Percentiles rank a stretch among this genome's conserved stretches.
These are phyloP conservation scores for Torulaspora delbrueckii DNA, from an alignment of 805 yeast genomes.

Conservation along the genomic window DNA sequence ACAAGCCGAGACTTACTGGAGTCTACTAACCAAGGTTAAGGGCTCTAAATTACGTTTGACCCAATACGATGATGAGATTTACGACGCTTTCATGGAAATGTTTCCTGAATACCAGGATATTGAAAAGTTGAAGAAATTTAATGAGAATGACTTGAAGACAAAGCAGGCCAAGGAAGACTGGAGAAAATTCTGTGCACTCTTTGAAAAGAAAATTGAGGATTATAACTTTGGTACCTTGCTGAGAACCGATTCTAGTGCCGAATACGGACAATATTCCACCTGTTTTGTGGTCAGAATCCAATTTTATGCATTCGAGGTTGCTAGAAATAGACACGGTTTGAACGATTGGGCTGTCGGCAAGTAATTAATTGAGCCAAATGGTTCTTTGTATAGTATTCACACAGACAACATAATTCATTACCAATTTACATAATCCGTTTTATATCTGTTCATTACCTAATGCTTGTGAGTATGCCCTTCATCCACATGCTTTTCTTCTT, in stretches of 20 bases:
- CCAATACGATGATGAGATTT: constrained; percentile 65
- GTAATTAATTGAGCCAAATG: constrained; percentile 3
- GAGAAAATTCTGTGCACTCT: constrained; percentile 80
- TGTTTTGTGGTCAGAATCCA: constrained; percentile 90
- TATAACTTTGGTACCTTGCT: constrained; percentile 92
- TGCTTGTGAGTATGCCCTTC: constrained; percentile 23
- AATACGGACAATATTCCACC: constrained; percentile 77
- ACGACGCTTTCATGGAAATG: constrained; percentile 50
- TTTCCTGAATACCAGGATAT: constrained; percentile 86
- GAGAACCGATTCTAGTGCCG: constrained; percentile 65
- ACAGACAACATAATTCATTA: not conserved
- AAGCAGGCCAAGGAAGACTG: constrained; percentile 78
- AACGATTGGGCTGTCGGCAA: constrained; percentile 78
- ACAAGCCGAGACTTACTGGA: constrained; percentile 95
- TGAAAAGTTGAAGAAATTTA: constrained; percentile 50
- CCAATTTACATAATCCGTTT: not conserved
- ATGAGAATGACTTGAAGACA: constrained; percentile 80
- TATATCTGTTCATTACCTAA: constrained; percentile 1
- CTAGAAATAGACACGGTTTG: constrained; percentile 82
- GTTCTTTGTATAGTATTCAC: constrained; percentile 3
- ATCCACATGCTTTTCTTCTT: constrained; percentile 16
- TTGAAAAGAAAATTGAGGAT: constrained; percentile 78
- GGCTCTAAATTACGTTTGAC: constrained; percentile 79
- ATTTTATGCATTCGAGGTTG: constrained; percentile 90
- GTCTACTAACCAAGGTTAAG: constrained; percentile 60